Percentiles rank a stretch among this genome's conserved stretches.
Evolutionary conservation across 2,329 filamentous ascomycete genomes (phyloP).

Genomic region (Stagonosporopsis vannaccii): DNA sequence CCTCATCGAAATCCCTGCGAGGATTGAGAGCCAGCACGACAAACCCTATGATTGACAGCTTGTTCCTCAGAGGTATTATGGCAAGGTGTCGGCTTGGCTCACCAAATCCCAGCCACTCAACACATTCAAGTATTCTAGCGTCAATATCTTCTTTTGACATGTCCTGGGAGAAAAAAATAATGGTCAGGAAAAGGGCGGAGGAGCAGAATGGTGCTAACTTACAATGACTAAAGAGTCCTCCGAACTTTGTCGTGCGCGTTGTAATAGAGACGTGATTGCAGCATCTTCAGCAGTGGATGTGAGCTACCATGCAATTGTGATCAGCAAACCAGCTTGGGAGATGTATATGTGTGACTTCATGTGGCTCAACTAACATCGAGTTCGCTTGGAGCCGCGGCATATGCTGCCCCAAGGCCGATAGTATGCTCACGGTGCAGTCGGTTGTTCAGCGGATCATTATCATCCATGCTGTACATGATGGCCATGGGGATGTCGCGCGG

Average conservation of each 20-base stretch:
- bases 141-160: neutral
- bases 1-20: slow-evolving; percentile 7
- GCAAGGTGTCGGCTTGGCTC: slow-evolving; percentile 12
- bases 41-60: neutral
- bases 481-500: slow-evolving; percentile 15
- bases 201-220: neutral
- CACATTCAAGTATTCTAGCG: neutral
- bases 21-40: slow-evolving; percentile 8
- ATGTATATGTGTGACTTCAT: neutral
- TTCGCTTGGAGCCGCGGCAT: slow-evolving; percentile 1
- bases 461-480: slow-evolving; percentile 9
- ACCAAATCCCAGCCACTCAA: slow-evolving; percentile 14
- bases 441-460: neutral
- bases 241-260: neutral
- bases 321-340: neutral
- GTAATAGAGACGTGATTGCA: neutral
- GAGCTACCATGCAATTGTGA: neutral
- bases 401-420: neutral
- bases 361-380: slow-evolving; percentile 3
- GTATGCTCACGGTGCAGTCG: slow-evolving; percentile 4
- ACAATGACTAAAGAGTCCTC: neutral
- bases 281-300: neutral
- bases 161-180: neutral
- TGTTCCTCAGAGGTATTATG: neutral
- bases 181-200: neutral